Percentiles rank a stretch among this genome's conserved stretches.
These are phyloP conservation scores for Fragaria ananassa DNA, from an alignment of 306 rosid genomes.

Conservation along the genomic window DNA sequence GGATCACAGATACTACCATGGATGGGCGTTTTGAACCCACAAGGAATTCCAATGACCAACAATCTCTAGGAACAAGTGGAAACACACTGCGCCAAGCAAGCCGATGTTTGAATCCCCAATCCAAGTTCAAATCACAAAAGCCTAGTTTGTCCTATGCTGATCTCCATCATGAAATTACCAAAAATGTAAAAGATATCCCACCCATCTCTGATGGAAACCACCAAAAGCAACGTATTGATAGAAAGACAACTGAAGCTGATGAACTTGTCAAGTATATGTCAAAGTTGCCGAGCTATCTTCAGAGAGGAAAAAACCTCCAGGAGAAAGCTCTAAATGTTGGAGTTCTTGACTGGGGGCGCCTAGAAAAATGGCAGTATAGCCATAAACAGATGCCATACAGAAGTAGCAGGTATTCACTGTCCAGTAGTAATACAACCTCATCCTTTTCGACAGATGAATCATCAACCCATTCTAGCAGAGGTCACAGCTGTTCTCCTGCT, in stretches of 20 bases:
- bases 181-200: slow-evolving; percentile 29
- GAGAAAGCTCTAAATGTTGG: slow-evolving; percentile 84
- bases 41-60: slow-evolving; percentile 31
- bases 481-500: slow-evolving; percentile 53
- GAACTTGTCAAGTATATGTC: slow-evolving; percentile 90
- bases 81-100: slow-evolving; percentile 13
- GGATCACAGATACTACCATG: slow-evolving; percentile 36
- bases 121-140: slow-evolving; percentile 41
- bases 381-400: slow-evolving; percentile 43
- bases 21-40: slow-evolving; percentile 32
- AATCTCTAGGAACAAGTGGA: slow-evolving; percentile 29
- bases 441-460: slow-evolving; percentile 52
- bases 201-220: slow-evolving; percentile 33
- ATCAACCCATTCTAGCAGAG: slow-evolving; percentile 47
- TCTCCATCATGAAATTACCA: slow-evolving; percentile 48
- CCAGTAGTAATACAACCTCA: slow-evolving; percentile 52
- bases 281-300: slow-evolving; percentile 78
- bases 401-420: slow-evolving; percentile 41
- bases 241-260: slow-evolving; percentile 52
- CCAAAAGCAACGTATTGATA: slow-evolving; percentile 37
- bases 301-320: slow-evolving; percentile 53
- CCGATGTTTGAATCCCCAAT: slow-evolving; percentile 42
- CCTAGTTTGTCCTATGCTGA: slow-evolving; percentile 54
- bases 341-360: slow-evolving; percentile 88
- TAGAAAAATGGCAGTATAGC: slow-evolving; percentile 69